Evolutionary conservation across 2,329 filamentous ascomycete species (phyloP), one percentile per base, ranked within the genome.

Genomic region (Metarhizium sp.): DNA sequence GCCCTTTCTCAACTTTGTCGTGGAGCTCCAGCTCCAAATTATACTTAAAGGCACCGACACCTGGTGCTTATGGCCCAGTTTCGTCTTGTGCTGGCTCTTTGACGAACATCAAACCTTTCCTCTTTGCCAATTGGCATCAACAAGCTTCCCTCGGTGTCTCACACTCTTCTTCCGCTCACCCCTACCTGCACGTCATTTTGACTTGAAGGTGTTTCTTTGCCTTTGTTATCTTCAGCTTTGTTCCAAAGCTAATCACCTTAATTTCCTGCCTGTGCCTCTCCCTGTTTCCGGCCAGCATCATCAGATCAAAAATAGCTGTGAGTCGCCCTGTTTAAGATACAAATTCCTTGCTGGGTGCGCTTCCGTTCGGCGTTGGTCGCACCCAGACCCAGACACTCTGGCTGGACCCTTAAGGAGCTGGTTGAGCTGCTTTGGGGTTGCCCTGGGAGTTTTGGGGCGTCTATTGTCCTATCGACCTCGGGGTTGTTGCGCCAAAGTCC

Each of bases 31-130:
- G 47, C 45, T 54, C 51, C 32, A 51, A 51, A 51, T 46, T 10
- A 47, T 59, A 58, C 59, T 60, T 59, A 60, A 60, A 43, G 57
- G 52, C 14, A 55, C 51, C 45, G 46, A 43, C 50, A 55, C 57
- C 58, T 20, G 40, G 29, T 40, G 47, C 32, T 32, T 42, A 43
- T 36, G 4, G 25, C 45, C 38, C 46, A 20, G 38, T 46, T 20
- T 38, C 32, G 36, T n/a, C 25, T 38, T 30, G 52, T 25, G 20
- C 32, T 32, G 20, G 40, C 30, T 55, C 46, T 47, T 30, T 18
- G 46, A 53, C 34, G 20, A 50, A 45, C 45, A 6, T 14, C 47
- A 48, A 14, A 29, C 20, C 54, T 34, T 38, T 40, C 49, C 34
- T 48, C 38, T 54, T 40, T 20, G 49, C 49, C 50, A 54, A 55